Evolutionary conservation across 2,329 filamentous ascomycete genomes (phyloP).

Genomic region (Exophiala sideris): DNA sequence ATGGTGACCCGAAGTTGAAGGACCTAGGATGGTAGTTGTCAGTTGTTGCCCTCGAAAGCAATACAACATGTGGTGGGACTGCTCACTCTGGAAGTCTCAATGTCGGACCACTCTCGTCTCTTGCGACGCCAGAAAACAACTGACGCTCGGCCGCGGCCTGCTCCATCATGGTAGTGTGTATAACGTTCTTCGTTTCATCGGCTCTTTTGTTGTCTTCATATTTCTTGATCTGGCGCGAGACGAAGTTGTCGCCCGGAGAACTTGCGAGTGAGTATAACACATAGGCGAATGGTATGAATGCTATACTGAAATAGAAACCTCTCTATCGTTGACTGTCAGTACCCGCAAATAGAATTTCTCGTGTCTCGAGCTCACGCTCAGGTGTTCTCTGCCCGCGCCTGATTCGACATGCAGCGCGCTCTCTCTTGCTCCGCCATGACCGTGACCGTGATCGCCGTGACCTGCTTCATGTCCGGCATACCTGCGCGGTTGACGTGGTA

Average conservation of each 20-base stretch:
- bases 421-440: constrained; percentile 24
- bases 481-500: constrained; percentile 37
- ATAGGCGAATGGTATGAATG: constrained; percentile 41
- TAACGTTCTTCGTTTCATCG: constrained; percentile 55
- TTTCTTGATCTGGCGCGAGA: constrained; percentile 19
- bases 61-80: neutral
- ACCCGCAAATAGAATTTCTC: constrained; percentile 1
- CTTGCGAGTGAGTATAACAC: constrained; percentile 40
- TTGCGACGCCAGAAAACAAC: constrained; percentile 51
- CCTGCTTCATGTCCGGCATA: constrained; percentile 42
- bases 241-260: constrained; percentile 21
- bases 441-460: constrained; percentile 30
- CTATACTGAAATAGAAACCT: constrained; percentile 47
- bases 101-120: constrained; percentile 45
- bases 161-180: constrained; percentile 61
- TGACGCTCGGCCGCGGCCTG: constrained; percentile 61
- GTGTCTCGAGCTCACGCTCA: constrained; percentile 40
- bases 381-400: constrained; percentile 44
- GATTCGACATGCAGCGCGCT: constrained; percentile 33
- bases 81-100: constrained; percentile 64
- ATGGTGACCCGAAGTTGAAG: constrained; percentile 61
- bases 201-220: constrained; percentile 44
- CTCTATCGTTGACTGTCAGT: constrained; percentile 34
- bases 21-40: constrained; percentile 42
- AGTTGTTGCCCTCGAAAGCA: constrained; percentile 6